Evolutionary conservation across 257 asterid species (phyloP), one percentile per base, ranked within the genome.

Genomic region (Solanum clarkiae): DNA sequence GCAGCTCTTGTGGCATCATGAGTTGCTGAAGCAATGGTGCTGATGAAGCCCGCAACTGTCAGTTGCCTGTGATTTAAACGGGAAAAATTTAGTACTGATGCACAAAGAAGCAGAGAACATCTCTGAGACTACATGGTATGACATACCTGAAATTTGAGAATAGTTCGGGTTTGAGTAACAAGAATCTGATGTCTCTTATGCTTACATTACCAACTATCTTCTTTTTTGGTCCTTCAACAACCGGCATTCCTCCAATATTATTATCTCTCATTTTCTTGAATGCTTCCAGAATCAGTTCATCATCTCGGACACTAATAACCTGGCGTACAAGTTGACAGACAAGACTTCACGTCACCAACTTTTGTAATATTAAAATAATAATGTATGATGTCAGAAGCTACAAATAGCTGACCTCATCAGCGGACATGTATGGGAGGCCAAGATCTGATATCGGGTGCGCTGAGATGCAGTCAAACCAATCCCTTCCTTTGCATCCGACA

Each of bases 211-310:
- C 98, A 0, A 89, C n/a, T 14, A 94, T 93, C 86, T 90, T 93
- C 89, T 63, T 90, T 14, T 87, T 86, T 24, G 88, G 63, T 18
- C 97, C 98, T 84, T 92, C 95, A 11, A 90, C 85, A 49, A 96
- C 94, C 0, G 99, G 98, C 6, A 96, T 92, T 8, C 98, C 98
- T 75, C 99, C 99, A 5, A 95, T 92, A 86, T 90, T 86, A 44
- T 89, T 91, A 10, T 96, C 97, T 89, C 93, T 95, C 99, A 96
- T 95, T 86, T 91, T 95, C 90, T 92, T 92, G 88, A 96, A 96
- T 65, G 97, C 99, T 88, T 88, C 94, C 17, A 96, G 90, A 88
- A 96, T 88, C 88, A 96, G 80, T 60, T 96, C 97, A 84, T 91
- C 80, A 40, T 93, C 91, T 86, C 65, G 89, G 54, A 90, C 91